phyloP scores from a whole-genome alignment of 176 grass and related monocot species.

The Hordeum vulgare region MorexV3_pseudomolecules_assembly NC_058523.1:223113055-223113554 shows the following conservation, averaged over 20 bases:
- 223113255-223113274: constrained; percentile 8
- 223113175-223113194: background rate
- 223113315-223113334: background rate
- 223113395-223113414: constrained; percentile 78
- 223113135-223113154: background rate
- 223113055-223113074: constrained; percentile 3
- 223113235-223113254: constrained; percentile 14
- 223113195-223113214: background rate
- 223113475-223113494: constrained; percentile 44
- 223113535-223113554: constrained; percentile 61
- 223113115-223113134: background rate
- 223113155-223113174: background rate
- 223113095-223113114: constrained; percentile 43
- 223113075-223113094: background rate
- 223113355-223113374: constrained; percentile 56
- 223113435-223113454: constrained; percentile 89
- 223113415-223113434: constrained; percentile 71
- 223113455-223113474: constrained; percentile 60
- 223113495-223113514: constrained; percentile 77
- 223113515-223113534: constrained; percentile 72
- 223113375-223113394: constrained; percentile 88
- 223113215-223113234: too few relatives aligned
- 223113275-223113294: constrained; percentile 26
- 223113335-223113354: constrained; percentile 31
- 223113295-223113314: background rate